Evolutionary conservation across 2,329 filamentous ascomycete species (phyloP), one percentile per base, ranked within the genome.

Genomic region (Atkinsonella hypoxylon): DNA sequence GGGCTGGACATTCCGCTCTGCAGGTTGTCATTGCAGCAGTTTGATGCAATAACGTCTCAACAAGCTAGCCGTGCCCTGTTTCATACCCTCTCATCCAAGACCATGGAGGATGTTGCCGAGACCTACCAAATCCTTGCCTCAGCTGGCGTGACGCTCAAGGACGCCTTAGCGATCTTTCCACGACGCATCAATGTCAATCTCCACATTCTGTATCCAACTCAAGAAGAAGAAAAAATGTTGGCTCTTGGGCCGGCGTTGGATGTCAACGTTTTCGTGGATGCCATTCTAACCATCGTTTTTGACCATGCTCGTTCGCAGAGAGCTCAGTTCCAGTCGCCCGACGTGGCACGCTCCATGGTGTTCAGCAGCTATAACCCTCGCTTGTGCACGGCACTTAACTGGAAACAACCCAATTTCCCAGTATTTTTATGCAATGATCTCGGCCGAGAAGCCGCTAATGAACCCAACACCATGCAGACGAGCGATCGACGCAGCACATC

Each of bases 371-470:
- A 91, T 67, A 96, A 95, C 63, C 76, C 87, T 12, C 85, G 84
- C 56, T 79, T 97, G 18, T 98, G 93, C 69, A 94, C 88, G 15
- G 90, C 91, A 5, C 71, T 98, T 59, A 98, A 98, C 68, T 98
- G 93, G 93, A 98, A 98, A 67, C 93, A 98, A 67, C 93, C 93
- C 2, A 98, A 97, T 64, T 98, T 95, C 65, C 93, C 93, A 0
- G 88, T 97, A 0, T 87, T 98, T 59, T 76, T 97, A 45, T 96
- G 90, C 70, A 97, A 97, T 65, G 89, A 96, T 53, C 79, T 97
- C 26, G 89, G 89, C 20, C 74, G 77, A 8, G 78, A 82, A 53
- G 76, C 74, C 30, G 63, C 67, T 20, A 67, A 68, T 52, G 62
- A 65, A 13, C 65, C 66, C 1, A 64, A 64, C 40, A 60, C 67